These are phyloP conservation scores for Papiliotrema laurentii DNA, from an alignment of 1,284 basidiomycete genomes.

Conservation along the genomic window DNA sequence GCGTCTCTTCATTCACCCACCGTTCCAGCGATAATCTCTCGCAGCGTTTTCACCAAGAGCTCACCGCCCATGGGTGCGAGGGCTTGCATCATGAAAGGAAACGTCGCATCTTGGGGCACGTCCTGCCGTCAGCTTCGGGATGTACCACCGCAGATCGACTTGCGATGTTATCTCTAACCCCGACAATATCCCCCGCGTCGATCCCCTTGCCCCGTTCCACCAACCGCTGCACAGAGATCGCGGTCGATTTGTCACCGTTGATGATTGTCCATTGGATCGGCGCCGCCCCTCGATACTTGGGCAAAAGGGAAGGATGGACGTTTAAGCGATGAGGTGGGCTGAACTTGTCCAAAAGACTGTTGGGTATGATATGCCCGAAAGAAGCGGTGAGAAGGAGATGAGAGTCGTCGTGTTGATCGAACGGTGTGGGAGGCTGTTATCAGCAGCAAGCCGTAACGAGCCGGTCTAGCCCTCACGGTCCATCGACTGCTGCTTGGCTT, in stretches of 20 bases:
- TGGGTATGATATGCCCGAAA: constrained; percentile 82
- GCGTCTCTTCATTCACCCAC: constrained; percentile 44
- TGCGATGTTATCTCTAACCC: constrained; percentile 34
- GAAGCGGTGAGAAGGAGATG: constrained; percentile 82
- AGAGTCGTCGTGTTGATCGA: constrained; percentile 47
- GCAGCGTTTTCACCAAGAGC: constrained; percentile 65
- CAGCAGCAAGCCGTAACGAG: not conserved
- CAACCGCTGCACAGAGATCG: constrained; percentile 60
- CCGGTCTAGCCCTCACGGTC: not conserved
- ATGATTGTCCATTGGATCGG: constrained; percentile 84
- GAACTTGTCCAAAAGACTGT: constrained; percentile 63
- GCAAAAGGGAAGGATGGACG: constrained; percentile 86
- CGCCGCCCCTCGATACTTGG: constrained; percentile 82
- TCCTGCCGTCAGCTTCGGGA: not conserved
- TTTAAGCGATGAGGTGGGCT: constrained; percentile 66
- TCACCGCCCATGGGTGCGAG: constrained; percentile 65
- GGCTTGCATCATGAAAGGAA: constrained; percentile 56
- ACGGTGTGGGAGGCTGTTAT: constrained; percentile 31
- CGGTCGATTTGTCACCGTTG: constrained; percentile 59
- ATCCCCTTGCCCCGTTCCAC: constrained; percentile 36
- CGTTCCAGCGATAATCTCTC: constrained; percentile 57
- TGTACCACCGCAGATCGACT: constrained; percentile 10
- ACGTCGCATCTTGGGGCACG: constrained; percentile 52
- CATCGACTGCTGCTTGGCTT: not conserved
- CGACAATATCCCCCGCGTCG: constrained; percentile 50